Evolutionary conservation across 2,329 filamentous ascomycete species (phyloP).

Genomic region (Aspergillus terreus): DNA sequence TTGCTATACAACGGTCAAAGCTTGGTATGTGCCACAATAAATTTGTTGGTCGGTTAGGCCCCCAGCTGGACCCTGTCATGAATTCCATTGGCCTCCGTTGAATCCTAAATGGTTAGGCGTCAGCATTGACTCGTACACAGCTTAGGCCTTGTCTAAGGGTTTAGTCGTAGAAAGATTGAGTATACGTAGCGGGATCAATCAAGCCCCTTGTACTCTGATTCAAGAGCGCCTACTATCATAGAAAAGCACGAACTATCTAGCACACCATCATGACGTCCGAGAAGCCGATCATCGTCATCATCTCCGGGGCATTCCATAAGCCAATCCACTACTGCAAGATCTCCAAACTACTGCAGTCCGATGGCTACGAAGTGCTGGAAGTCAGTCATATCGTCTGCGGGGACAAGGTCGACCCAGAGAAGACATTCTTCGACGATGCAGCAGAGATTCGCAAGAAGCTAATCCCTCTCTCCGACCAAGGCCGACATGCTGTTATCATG

Average conservation of each 20-base stretch:
- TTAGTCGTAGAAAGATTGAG: too few relatives aligned
- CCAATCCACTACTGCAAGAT: constrained; percentile 13
- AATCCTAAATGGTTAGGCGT: too few relatives aligned
- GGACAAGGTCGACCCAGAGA: constrained; percentile 3
- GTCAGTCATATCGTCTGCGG: constrained; percentile 6
- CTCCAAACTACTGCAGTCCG: background rate
- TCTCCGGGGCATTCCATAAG: constrained; percentile 7
- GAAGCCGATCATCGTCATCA: constrained; percentile 8
- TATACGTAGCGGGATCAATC: too few relatives aligned
- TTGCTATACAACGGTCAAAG: too few relatives aligned
- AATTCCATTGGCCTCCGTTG: too few relatives aligned
- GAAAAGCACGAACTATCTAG: background rate
- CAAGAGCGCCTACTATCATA: background rate
- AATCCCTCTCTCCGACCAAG: constrained; percentile 9
- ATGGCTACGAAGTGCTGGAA: constrained; percentile 9
- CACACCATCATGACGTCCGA: background rate
- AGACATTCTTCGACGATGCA: constrained; percentile 7
- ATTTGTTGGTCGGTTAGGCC: too few relatives aligned
- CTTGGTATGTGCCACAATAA: too few relatives aligned
- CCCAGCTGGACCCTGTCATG: too few relatives aligned
- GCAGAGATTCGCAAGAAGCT: constrained; percentile 4
- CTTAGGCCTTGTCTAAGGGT: too few relatives aligned
- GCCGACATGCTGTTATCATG: constrained; percentile 32
- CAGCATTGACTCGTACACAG: too few relatives aligned
- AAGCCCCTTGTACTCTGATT: too few relatives aligned